Base-by-base conservation (phyloP, 2,329 filamentous ascomycete genomes). In the Ceratocystis alfenasii region DNA sequence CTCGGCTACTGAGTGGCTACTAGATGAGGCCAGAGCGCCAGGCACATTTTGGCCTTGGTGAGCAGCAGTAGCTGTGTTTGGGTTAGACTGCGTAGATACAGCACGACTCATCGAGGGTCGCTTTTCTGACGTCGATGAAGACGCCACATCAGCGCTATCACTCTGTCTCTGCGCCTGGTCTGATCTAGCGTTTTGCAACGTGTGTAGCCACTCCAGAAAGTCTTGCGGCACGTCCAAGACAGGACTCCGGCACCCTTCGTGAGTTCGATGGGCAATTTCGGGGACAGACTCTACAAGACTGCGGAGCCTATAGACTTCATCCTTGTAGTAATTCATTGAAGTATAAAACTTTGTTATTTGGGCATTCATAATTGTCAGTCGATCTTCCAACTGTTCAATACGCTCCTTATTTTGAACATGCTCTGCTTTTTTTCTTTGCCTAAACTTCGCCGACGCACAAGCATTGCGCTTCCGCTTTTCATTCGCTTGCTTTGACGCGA, bases 381-480 rank as follows among this genome's bases (percentile, higher is more conserved):
- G 30, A 20, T 55, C 41, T 57, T 65, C 63, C 3, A 65, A 62
- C 20, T 66, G 60, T 28, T 65, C 59, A 25, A 69, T 66, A 33
- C 66, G 83, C 66, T 87, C 87, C 73, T 90, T 87, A 70, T 83
- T 83, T 73, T 93, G 89, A 73, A 88, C 87, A 72, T 91, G 89
- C 76, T 95, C 95, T 72, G 90, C 86, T 68, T 91, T 83, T 72
- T 86, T 84, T 65, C 90, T 83, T 70, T 95, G 94, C 15, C 68
- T 64, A 55, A 69, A 69, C 67, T 90, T 82, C 61, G 89, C 89
- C 66, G 90, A 95, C 5, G 90, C 90, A 61, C 88, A 88, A 50
- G 90, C 90, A 72, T 95, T 95, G 63, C 90, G 83, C 74, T 88
- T 87, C 66, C 90, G 81, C 76, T 94, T 95, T 74, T 95, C 89